A percentile compares a stretch with the other conserved stretches of the same genome.
phyloP scores from a whole-genome alignment of 441 rosid genomes.

The Erodium trifolium region DNA sequence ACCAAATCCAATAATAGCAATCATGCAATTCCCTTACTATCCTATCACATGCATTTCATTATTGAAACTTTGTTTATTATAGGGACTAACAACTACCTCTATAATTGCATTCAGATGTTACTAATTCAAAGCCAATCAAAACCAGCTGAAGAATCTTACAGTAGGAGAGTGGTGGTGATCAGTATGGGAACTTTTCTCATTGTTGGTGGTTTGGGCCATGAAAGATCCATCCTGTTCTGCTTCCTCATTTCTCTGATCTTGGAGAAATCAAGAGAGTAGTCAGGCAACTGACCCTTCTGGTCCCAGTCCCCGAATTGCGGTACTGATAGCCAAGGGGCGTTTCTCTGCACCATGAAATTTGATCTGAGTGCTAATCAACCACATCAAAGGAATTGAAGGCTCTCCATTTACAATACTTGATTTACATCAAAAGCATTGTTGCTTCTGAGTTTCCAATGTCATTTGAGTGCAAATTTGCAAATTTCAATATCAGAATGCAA shows the following conservation, averaged over 20 bases:
- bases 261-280: conserved; percentile 8
- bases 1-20: not conserved
- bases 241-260: conserved; percentile 6
- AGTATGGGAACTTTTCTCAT: not conserved
- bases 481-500: too few species aligned
- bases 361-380: not conserved
- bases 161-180: conserved; percentile 5
- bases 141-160: conserved; percentile 4
- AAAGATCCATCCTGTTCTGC: conserved; percentile 8
- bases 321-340: conserved; percentile 5
- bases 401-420: not conserved
- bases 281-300: conserved; percentile 3
- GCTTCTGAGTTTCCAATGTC: not conserved
- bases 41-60: not conserved
- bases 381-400: not conserved
- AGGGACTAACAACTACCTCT: not conserved
- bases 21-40: not conserved
- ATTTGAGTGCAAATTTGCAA: not conserved
- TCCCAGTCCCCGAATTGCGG: conserved; percentile 9
- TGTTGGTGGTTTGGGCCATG: not conserved
- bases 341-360: not conserved
- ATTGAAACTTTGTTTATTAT: not conserved
- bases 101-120: not conserved
- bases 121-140: not conserved
- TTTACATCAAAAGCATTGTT: not conserved